phyloP scores from a whole-genome alignment of 2,329 filamentous ascomycete genomes.

The Chaetomium sp. region DNA sequence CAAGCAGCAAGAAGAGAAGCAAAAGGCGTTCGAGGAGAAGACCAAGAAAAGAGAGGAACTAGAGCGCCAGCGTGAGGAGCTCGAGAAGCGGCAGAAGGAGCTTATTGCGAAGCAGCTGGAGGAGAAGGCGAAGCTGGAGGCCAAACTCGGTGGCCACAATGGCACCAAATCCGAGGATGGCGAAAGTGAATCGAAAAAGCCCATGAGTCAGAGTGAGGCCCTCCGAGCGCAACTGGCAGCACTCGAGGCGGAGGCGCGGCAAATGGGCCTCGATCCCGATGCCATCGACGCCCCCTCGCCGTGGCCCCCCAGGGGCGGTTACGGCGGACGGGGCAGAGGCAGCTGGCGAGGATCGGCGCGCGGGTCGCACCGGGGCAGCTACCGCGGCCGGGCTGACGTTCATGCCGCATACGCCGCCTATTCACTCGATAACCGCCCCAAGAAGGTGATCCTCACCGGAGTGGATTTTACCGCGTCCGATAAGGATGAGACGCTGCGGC shows the following conservation, averaged over 20 bases:
- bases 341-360: conserved; percentile 36
- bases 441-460: conserved; percentile 64
- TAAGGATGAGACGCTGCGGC: conserved; percentile 69
- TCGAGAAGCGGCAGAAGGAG: conserved; percentile 66
- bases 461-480: conserved; percentile 63
- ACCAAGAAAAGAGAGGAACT: conserved; percentile 63
- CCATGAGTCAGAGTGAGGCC: conserved; percentile 57
- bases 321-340: conserved; percentile 31
- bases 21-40: conserved; percentile 68
- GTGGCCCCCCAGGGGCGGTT: conserved; percentile 26
- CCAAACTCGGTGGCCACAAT: conserved; percentile 54
- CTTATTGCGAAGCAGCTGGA: conserved; percentile 65
- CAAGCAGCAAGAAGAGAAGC: conserved; percentile 70
- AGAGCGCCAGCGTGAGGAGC: conserved; percentile 61
- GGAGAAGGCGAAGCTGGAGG: conserved; percentile 63
- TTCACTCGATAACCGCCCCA: conserved; percentile 75
- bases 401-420: conserved; percentile 60
- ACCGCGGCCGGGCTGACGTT: conserved; percentile 37
- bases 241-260: conserved; percentile 72
- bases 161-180: conserved; percentile 28
- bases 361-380: conserved; percentile 36
- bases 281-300: conserved; percentile 43
- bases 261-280: conserved; percentile 67
- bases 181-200: conserved; percentile 37
- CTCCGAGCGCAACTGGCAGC: conserved; percentile 72